phyloP scores from a whole-genome alignment of 2,329 filamentous ascomycete species.

The Onygenales sp. region DNA sequence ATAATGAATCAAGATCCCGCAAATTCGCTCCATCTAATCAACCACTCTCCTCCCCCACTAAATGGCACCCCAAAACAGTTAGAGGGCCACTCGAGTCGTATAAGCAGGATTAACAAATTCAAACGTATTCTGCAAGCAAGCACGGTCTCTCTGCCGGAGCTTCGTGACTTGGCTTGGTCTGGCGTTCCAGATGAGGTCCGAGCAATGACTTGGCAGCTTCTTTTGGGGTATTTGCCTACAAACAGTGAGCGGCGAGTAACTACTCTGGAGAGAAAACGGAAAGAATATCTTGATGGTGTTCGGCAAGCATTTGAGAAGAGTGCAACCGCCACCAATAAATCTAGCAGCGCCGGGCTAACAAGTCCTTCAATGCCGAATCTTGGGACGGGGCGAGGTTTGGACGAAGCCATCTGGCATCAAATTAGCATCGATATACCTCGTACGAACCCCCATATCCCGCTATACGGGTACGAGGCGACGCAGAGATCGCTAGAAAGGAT shows the following conservation, averaged over 20 bases:
- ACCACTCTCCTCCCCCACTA: constrained; percentile 64
- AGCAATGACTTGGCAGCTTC: constrained; percentile 96
- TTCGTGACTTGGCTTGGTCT: constrained; percentile 84
- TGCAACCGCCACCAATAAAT: constrained; percentile 29
- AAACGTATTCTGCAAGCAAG: constrained; percentile 91
- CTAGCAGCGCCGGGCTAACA: constrained; percentile 28
- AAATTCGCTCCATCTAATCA: constrained; percentile 89
- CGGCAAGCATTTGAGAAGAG: constrained; percentile 53
- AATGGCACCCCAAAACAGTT: constrained; percentile 73
- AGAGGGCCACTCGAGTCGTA: constrained; percentile 76
- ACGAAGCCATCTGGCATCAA: constrained; percentile 98
- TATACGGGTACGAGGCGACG: constrained; percentile 93
- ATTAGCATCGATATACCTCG: constrained; percentile 97
- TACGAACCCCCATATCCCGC: constrained; percentile 88
- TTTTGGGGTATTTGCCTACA: constrained; percentile 92
- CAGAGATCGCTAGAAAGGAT: constrained; percentile 91
- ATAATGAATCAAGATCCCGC: constrained; percentile 52
- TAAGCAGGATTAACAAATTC: constrained; percentile 96
- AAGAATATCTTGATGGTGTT: constrained; percentile 93
- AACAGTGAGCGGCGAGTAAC: constrained; percentile 86
- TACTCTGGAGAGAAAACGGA: constrained; percentile 85
- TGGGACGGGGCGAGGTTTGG: constrained; percentile 63
- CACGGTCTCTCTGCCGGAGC: constrained; percentile 73
- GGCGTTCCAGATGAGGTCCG: constrained; percentile 91
- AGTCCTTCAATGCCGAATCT: constrained; percentile 40